Base-by-base conservation (phyloP, 305 asterid genomes). In the Andrographis paniculata region DNA sequence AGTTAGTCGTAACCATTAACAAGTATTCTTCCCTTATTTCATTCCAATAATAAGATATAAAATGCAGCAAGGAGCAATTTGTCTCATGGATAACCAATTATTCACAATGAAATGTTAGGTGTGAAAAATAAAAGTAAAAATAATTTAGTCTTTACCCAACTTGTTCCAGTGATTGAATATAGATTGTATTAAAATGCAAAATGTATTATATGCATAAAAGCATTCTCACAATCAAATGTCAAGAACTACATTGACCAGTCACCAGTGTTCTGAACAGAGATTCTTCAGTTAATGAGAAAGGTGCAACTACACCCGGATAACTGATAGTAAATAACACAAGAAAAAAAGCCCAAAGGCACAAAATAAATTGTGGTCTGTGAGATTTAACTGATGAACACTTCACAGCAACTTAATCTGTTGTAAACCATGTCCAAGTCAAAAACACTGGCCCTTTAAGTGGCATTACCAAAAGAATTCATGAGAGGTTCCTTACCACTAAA, bases 401-500 rank as follows among this genome's bases (percentile, higher is more conserved):
- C 63, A 43, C 15, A n/a, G 20, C 53, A 37, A 42, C 33, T 60
- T 18, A 31, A 33, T 28, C 55, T 48, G 50, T 35, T 49, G 41
- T 42, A 37, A 21, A 50, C 37, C 10, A 58, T 61, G 43, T 46
- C 63, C 18, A 20, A 59, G 48, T 33, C 69, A 57, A 52, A 49
- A 55, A 50, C 31, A 24, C 40, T 20, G n/a, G n/a, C 55, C 59
- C 63, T 61, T 71, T 64, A 35, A 58, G 53, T 43, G 60, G 66
- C 50, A 63, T 65, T 51, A 68, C 69, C 63, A 62, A 61, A 45
- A 63, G 61, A 59, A 73, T 46, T 72, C 74, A 75, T 61, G 72
- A 76, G 66, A 81, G 71, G 74, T 74, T 78, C 71, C 93, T 83
- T 76, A 87, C 96, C 84, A 66, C 69, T 60, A 71, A 67, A 66